Percentiles rank a stretch among this genome's conserved stretches.
phyloP scores from a whole-genome alignment of 257 asterid genomes.

The Catharanthus roseus region DNA sequence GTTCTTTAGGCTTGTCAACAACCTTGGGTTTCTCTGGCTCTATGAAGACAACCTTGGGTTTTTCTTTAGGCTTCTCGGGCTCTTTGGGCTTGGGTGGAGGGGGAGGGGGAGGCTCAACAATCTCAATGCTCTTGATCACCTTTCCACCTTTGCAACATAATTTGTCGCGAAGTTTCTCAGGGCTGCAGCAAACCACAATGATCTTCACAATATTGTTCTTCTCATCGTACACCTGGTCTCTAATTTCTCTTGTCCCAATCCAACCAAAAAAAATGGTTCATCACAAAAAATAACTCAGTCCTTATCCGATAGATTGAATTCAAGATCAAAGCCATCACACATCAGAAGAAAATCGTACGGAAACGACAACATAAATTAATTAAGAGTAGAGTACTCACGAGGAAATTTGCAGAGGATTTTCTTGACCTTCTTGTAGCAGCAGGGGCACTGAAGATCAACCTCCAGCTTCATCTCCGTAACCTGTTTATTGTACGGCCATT shows the following conservation, averaged over 20 bases:
- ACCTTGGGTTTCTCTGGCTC: slow-evolving; percentile 27
- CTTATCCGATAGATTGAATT: neutral
- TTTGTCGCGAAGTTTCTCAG: slow-evolving; percentile 74
- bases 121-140: slow-evolving; percentile 57
- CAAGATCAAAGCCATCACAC: too few relatives aligned
- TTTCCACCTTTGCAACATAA: slow-evolving; percentile 49
- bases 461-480: slow-evolving; percentile 58
- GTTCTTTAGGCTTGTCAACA: slow-evolving; percentile 17
- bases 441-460: slow-evolving; percentile 78
- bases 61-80: slow-evolving; percentile 20
- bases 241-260: slow-evolving; percentile 58
- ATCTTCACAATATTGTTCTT: slow-evolving; percentile 54
- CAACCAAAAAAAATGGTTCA: slow-evolving; percentile 6
- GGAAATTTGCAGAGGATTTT: slow-evolving; percentile 73
- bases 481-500: slow-evolving; percentile 33
- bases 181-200: slow-evolving; percentile 73
- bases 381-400: slow-evolving; percentile 34
- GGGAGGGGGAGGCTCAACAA: slow-evolving; percentile 38
- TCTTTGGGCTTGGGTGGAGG: slow-evolving; percentile 17
- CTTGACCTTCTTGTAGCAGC: slow-evolving; percentile 86
- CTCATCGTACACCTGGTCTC: slow-evolving; percentile 67
- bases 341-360: too few relatives aligned
- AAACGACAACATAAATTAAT: too few relatives aligned
- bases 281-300: slow-evolving; percentile 16
- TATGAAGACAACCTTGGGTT: slow-evolving; percentile 24